A percentile compares a stretch with the other conserved stretches of the same genome.
phyloP scores from a whole-genome alignment of 257 asterid species.

The Ocimum tenuiflorum region DNA sequence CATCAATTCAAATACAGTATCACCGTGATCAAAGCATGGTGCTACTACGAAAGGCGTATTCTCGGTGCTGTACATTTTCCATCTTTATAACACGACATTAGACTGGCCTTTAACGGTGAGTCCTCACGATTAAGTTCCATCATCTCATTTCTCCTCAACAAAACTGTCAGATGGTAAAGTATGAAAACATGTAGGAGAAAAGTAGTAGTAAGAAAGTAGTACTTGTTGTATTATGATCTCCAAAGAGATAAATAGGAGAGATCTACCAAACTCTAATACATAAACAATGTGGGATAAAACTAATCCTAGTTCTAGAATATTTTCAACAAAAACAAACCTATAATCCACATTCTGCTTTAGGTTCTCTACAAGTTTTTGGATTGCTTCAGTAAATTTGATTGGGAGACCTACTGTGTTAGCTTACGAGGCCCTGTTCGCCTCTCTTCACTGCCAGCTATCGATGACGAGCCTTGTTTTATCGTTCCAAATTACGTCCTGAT shows the following conservation, averaged over 20 bases:
- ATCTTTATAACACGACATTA: slow-evolving; percentile 59
- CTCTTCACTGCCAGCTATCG: slow-evolving; percentile 56
- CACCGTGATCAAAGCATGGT: slow-evolving; percentile 86
- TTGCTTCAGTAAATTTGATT: slow-evolving; percentile 77
- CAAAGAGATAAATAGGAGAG: no score
- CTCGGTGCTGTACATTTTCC: slow-evolving; percentile 90
- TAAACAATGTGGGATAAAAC: no score
- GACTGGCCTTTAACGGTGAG: slow-evolving; percentile 84
- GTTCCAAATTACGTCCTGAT: not conserved
- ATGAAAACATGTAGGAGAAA: no score
- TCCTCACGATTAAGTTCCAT: slow-evolving; percentile 18
- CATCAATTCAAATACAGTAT: slow-evolving; percentile 84
- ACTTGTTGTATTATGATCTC: no score
- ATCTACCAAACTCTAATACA: no score
- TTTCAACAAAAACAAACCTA: no score
- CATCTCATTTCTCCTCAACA: slow-evolving; percentile 15
- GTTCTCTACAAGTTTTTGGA: slow-evolving; percentile 80
- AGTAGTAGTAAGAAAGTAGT: no score
- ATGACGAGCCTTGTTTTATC: slow-evolving; percentile 44
- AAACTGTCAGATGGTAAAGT: no score
- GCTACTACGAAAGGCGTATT: slow-evolving; percentile 92
- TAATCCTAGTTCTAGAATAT: no score
- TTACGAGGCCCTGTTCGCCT: slow-evolving; percentile 61
- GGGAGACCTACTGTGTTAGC: slow-evolving; percentile 73
- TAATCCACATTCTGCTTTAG: slow-evolving; percentile 33